phyloP scores from a whole-genome alignment of 2,329 filamentous ascomycete species.

The Fusarium sp. region DNA sequence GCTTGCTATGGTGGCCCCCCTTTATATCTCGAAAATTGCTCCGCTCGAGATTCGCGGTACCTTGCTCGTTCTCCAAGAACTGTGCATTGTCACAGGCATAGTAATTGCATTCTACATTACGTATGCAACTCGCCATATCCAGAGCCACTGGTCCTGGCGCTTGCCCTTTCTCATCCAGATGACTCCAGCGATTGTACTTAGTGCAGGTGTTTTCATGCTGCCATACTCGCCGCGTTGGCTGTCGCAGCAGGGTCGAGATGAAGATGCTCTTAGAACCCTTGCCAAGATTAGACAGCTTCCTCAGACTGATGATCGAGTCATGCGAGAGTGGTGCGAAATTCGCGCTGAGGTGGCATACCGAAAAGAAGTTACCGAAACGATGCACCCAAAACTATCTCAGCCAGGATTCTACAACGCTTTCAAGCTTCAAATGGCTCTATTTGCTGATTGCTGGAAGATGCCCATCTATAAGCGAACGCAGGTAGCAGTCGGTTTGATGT shows the following conservation, averaged over 20 bases:
- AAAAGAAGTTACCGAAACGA: neutral
- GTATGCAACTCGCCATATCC: constrained; percentile 43
- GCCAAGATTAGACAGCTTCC: constrained; percentile 39
- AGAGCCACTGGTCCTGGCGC: constrained; percentile 11
- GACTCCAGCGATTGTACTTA: constrained; percentile 2
- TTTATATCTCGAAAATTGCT: neutral
- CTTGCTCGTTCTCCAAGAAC: neutral
- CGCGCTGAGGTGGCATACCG: constrained; percentile 4
- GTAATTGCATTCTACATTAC: constrained; percentile 50
- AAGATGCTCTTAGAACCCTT: constrained; percentile 14
- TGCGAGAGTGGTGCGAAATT: constrained; percentile 35
- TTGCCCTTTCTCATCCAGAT: constrained; percentile 26
- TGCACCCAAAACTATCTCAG: neutral
- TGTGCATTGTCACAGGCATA: constrained; percentile 27
- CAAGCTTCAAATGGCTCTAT: constrained; percentile 13
- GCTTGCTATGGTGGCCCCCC: neutral
- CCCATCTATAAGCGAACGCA: constrained; percentile 17
- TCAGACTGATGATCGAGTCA: constrained; percentile 34
- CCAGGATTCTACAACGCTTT: neutral
- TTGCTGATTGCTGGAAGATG: constrained; percentile 10
- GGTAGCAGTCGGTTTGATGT: constrained; percentile 19
- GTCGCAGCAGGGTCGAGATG: constrained; percentile 8
- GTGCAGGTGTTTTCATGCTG: constrained; percentile 5
- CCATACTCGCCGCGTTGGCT: constrained; percentile 20
- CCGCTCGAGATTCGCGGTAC: neutral